Percentiles rank a stretch among this genome's conserved stretches.
These are phyloP conservation scores for Ceratobasidium sp. DNA, from an alignment of 1,284 basidiomycete species.

Conservation along the genomic window DNA sequence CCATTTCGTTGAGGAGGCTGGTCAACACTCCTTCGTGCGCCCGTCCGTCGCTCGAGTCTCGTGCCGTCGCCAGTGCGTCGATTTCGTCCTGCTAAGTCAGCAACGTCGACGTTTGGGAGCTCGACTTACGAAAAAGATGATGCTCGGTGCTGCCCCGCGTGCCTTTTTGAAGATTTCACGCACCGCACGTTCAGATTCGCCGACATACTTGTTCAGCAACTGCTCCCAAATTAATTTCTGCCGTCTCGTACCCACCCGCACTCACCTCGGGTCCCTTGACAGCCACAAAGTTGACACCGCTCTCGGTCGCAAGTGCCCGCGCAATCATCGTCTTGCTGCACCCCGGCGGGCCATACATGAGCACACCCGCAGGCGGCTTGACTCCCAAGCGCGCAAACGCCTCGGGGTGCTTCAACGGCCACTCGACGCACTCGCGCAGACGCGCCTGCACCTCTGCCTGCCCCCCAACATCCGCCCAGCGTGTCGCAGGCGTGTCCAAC, in stretches of 20 bases:
- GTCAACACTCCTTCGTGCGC: constrained; percentile 92
- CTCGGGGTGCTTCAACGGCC: constrained; percentile 90
- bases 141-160: constrained; percentile 91
- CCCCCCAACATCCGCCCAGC: constrained; percentile 92
- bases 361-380: constrained; percentile 87
- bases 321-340: constrained; percentile 98
- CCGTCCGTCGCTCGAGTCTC: constrained; percentile 67
- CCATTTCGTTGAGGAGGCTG: constrained; percentile 97
- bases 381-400: constrained; percentile 91
- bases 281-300: constrained; percentile 97
- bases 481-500: constrained; percentile 85
- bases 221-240: constrained; percentile 56
- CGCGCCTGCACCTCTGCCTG: constrained; percentile 84
- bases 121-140: constrained; percentile 90
- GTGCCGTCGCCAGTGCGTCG: constrained; percentile 89
- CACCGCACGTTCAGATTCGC: constrained; percentile 95
- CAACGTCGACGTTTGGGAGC: constrained; percentile 3
- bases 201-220: constrained; percentile 97
- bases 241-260: constrained; percentile 2
- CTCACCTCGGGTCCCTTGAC: constrained; percentile 96
- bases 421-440: constrained; percentile 90
- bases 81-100: constrained; percentile 85
- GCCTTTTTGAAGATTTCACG: constrained; percentile 97
- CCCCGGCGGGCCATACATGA: constrained; percentile 97
- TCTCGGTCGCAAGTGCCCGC: constrained; percentile 93